Evolutionary conservation across 1,284 basidiomycete genomes (phyloP).

Genomic region (Trametes pubescens): DNA sequence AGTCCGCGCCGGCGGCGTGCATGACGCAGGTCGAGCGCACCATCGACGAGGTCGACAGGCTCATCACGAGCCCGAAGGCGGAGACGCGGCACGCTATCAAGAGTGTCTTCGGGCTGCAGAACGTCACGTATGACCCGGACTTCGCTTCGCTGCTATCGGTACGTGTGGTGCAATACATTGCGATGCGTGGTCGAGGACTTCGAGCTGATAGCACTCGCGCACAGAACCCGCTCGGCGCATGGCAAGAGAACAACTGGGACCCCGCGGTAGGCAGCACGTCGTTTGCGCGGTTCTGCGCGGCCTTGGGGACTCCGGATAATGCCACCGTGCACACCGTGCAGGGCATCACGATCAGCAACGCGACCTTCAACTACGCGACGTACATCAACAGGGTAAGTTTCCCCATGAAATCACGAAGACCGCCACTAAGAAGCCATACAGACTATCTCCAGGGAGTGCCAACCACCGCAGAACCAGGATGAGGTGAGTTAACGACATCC

Average conservation of each 20-base stretch:
- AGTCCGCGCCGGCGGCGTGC: conserved; percentile 77
- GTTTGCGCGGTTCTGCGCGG: conserved; percentile 79
- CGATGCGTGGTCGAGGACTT: too few species aligned
- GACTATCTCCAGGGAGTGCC: conserved; percentile 69
- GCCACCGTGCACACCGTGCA: conserved; percentile 50
- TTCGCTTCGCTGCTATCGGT: conserved; percentile 78
- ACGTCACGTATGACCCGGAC: conserved; percentile 77
- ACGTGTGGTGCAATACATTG: conserved; percentile 30
- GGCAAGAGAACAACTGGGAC: conserved; percentile 83
- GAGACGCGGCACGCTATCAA: conserved; percentile 63
- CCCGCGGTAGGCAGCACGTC: conserved; percentile 63
- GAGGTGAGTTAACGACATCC: conserved; percentile 52
- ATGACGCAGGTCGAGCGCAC: conserved; percentile 74
- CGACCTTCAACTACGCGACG: conserved; percentile 77
- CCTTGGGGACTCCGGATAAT: conserved; percentile 55
- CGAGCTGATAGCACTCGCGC: too few species aligned
- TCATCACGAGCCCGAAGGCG: conserved; percentile 55
- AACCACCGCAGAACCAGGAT: conserved; percentile 58
- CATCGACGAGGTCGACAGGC: conserved; percentile 67
- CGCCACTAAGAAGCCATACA: conserved; percentile 52
- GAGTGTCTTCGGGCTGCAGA: conserved; percentile 75
- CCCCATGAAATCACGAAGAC: conserved; percentile 2
- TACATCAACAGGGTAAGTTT: conserved; percentile 74
- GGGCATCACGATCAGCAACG: conserved; percentile 60
- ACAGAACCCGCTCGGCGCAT: conserved; percentile 55